Evolutionary conservation across 1,284 basidiomycete species (phyloP), one percentile per base, ranked within the genome.

Genomic region (Ganoderma boninense): DNA sequence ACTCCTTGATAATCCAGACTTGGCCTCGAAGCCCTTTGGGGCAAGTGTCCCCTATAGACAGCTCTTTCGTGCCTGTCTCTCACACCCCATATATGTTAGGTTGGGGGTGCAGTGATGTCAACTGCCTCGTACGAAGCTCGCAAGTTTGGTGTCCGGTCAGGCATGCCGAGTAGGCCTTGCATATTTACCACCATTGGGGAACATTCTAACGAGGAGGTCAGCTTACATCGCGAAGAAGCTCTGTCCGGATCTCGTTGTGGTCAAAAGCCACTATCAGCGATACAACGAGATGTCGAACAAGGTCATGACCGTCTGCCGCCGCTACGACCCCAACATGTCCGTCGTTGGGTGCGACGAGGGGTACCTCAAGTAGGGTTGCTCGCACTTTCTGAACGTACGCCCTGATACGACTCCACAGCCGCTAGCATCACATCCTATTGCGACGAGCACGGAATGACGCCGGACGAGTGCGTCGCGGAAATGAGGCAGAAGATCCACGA

Each of bases 61-160:
- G 2, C 20, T 11, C 11, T 26, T 7, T 49, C 20, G 14, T 44
- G 13, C 26, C n/a, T 32, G 26, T 14, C 11, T 13, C 23, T 38
- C 23, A 4, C 23, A 43, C 42, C 38, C 5, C 42, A 23, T 20
- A 10, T 16, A 4, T 23, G 6, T n/a, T 71, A 94, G 92, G 92
- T 94, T 38, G 92, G 92, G 29, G 81, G 84, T 59, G 94, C 95
- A 8, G 93, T 97, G 4, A 80, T 97, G 20, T 91, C 88, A 2
- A 98, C 96, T 0, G 95, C 96, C 26, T 96, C 94, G 1, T 98
- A 98, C 73, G 96, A 96, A 79, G 97, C 97, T 1, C 87, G 96
- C 64, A 95, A 93, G 78, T 96, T 87, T 75, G 96, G 96, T 0
- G 92, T 94, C 43, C 89, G 96, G 35, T 96, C 94, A 4, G 96